Evolutionary conservation across 495 filamentous ascomycete genomes (phyloP).

Genomic region (Cudoniella acicularis): DNA sequence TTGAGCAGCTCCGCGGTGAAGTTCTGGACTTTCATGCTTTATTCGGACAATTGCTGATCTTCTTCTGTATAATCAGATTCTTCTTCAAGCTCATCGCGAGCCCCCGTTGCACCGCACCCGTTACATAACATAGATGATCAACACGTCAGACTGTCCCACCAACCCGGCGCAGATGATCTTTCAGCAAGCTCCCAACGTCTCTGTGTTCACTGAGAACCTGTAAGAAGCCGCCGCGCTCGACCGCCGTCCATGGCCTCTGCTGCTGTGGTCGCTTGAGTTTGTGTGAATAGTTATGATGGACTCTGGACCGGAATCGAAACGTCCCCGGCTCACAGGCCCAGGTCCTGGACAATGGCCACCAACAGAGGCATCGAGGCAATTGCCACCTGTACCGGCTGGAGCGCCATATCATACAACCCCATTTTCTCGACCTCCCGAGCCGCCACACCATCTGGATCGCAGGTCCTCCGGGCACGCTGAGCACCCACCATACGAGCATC

Average conservation of each 20-base stretch:
- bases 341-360: slow-evolving; percentile 14
- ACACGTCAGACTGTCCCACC: slow-evolving; percentile 26
- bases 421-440: not conserved
- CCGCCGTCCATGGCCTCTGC: slow-evolving; percentile 27
- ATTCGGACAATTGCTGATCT: not conserved
- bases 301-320: slow-evolving; percentile 24
- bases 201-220: slow-evolving; percentile 24
- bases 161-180: slow-evolving; percentile 23
- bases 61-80: not conserved
- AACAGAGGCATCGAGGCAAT: slow-evolving; percentile 16
- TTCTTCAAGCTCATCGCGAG: not conserved
- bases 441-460: slow-evolving; percentile 9
- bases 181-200: slow-evolving; percentile 16
- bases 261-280: slow-evolving; percentile 22
- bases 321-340: slow-evolving; percentile 15
- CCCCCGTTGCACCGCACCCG: slow-evolving; percentile 10
- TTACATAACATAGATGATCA: slow-evolving; percentile 18
- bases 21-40: not conserved
- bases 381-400: slow-evolving; percentile 9
- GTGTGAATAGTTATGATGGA: slow-evolving; percentile 23
- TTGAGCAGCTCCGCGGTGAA: not conserved
- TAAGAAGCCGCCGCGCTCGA: slow-evolving; percentile 27
- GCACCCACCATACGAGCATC: slow-evolving; percentile 16
- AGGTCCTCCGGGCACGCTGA: slow-evolving; percentile 12
- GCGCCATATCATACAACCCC: not conserved